A percentile compares a stretch with the other conserved stretches of the same genome.
Evolutionary conservation across 2,329 filamentous ascomycete genomes (phyloP).

Genomic region (Colletotrichum lini): DNA sequence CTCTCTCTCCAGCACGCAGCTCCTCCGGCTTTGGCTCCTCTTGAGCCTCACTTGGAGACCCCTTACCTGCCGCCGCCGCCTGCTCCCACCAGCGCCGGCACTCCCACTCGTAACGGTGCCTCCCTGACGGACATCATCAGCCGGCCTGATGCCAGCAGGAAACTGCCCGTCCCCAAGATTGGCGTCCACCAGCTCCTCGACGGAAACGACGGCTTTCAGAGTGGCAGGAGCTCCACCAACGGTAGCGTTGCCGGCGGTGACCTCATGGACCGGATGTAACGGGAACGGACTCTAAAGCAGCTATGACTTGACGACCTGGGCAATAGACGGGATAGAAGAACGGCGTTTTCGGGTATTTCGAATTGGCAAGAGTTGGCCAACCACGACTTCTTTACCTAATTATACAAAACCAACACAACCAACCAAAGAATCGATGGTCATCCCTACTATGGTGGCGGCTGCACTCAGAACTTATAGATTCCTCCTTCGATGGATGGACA

Average conservation of each 20-base stretch:
- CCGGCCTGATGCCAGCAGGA: constrained; percentile 86
- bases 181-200: constrained; percentile 88
- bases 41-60: constrained; percentile 69
- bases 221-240: constrained; percentile 82
- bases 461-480: constrained; percentile 29
- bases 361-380: constrained; percentile 28
- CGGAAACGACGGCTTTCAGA: constrained; percentile 75
- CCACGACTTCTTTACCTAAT: constrained; percentile 39
- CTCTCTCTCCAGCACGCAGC: constrained; percentile 68
- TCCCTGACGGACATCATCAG: constrained; percentile 95
- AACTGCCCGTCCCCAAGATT: constrained; percentile 93
- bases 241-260: constrained; percentile 84
- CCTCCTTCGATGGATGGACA: constrained; percentile 28
- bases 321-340: constrained; percentile 58
- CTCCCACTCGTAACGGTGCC: constrained; percentile 74
- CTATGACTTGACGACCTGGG: constrained; percentile 57
- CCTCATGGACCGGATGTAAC: constrained; percentile 69
- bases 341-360: constrained; percentile 51
- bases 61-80: constrained; percentile 57
- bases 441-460: constrained; percentile 19
- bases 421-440: constrained; percentile 26
- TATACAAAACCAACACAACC: constrained; percentile 12
- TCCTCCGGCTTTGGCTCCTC: constrained; percentile 70
- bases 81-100: constrained; percentile 66
- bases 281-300: constrained; percentile 44